Percentiles rank a stretch among this genome's conserved stretches.
Conservation (phyloP, 1,139 yeast genomes). For the Yamadazyma oceani region DNA sequence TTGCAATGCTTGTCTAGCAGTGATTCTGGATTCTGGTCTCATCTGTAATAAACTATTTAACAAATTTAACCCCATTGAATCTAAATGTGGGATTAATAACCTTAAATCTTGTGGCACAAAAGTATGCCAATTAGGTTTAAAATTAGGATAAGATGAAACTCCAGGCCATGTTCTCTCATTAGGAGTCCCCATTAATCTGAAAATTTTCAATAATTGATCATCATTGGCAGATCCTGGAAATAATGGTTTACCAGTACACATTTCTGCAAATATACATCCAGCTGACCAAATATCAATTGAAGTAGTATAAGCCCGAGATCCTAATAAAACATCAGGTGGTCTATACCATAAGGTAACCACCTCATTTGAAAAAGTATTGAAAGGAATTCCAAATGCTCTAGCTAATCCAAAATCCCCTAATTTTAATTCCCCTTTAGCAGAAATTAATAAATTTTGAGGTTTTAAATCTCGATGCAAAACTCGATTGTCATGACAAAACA, state of each 20-base stretch:
- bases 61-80: slow-evolving; percentile 77
- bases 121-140: slow-evolving; percentile 72
- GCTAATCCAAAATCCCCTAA: slow-evolving; percentile 98
- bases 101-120: slow-evolving; percentile 85
- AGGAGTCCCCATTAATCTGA: slow-evolving; percentile 95
- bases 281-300: slow-evolving; percentile 99
- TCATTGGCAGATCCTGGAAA: slow-evolving; percentile 97
- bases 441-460: slow-evolving; percentile 90
- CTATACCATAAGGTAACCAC: slow-evolving; percentile 98
- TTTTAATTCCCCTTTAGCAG: slow-evolving; percentile 84
- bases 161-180: slow-evolving; percentile 97
- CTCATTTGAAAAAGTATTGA: slow-evolving; percentile 93
- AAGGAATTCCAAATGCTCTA: slow-evolving; percentile 97
- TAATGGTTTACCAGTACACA: slow-evolving; percentile 96
- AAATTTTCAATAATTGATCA: slow-evolving; percentile 86
- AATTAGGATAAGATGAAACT: slow-evolving; percentile 81
- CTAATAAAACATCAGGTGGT: slow-evolving; percentile 95
- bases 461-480: slow-evolving; percentile 94
- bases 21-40: slow-evolving; percentile 88
- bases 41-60: slow-evolving; percentile 77
- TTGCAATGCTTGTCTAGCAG: slow-evolving; percentile 89
- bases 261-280: slow-evolving; percentile 96
- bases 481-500: slow-evolving; percentile 93
- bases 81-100: slow-evolving; percentile 72
- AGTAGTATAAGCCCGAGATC: slow-evolving; percentile 92